Evolutionary conservation across 2,329 filamentous ascomycete genomes (phyloP).

Genomic region (Paracoccidioides lutzii): DNA sequence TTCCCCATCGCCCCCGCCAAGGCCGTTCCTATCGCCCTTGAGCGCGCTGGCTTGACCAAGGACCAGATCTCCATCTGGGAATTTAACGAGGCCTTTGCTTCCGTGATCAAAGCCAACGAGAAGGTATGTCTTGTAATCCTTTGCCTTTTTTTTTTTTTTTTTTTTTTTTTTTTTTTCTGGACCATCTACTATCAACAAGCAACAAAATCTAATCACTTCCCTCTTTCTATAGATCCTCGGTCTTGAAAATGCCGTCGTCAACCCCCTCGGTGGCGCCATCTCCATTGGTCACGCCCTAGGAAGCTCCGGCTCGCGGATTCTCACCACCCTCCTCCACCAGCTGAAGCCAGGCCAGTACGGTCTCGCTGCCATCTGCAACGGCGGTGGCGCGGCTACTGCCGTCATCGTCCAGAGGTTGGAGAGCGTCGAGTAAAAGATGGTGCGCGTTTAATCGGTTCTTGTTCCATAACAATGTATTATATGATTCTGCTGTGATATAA

Average conservation of each 20-base stretch:
- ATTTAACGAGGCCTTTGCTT: constrained; percentile 96
- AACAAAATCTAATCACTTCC: not conserved
- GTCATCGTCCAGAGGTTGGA: constrained; percentile 79
- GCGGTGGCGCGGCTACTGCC: constrained; percentile 81
- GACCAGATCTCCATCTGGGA: constrained; percentile 93
- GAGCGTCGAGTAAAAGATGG: constrained; percentile 25
- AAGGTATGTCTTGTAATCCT: constrained; percentile 52
- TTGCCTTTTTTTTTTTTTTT: not conserved
- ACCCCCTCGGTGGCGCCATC: constrained; percentile 81
- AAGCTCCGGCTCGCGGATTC: constrained; percentile 82
- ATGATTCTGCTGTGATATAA: too few relatives aligned
- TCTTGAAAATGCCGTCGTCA: constrained; percentile 66
- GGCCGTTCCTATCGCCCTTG: constrained; percentile 78
- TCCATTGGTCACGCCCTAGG: constrained; percentile 83
- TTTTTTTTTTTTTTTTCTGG: too few relatives aligned
- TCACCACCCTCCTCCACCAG: constrained; percentile 83
- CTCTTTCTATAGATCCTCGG: constrained; percentile 52
- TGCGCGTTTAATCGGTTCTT: not conserved
- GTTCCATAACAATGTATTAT: not conserved
- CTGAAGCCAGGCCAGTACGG: constrained; percentile 87
- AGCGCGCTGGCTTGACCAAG: constrained; percentile 78
- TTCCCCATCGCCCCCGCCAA: constrained; percentile 89
- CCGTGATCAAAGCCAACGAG: constrained; percentile 86
- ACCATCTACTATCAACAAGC: not conserved
- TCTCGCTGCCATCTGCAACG: constrained; percentile 92